These are phyloP conservation scores for Termitomyces sp. DNA, from an alignment of 768 basidiomycete species.

Conservation along the genomic window DNA sequence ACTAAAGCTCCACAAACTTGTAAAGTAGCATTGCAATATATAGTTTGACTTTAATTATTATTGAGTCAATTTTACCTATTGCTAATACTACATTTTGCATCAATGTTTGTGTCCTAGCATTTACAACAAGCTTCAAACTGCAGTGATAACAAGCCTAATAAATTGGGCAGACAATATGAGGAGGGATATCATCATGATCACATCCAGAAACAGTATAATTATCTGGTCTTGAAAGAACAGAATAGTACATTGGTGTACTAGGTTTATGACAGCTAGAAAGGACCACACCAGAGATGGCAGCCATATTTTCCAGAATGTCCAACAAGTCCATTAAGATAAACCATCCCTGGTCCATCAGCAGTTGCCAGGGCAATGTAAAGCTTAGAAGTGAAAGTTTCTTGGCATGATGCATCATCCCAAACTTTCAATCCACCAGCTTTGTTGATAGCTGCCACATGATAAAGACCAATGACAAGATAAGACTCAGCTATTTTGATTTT, in stretches of 20 bases:
- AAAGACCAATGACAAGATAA: constrained; percentile 20
- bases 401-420: constrained; percentile 15
- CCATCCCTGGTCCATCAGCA: constrained; percentile 22
- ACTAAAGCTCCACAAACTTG: no score
- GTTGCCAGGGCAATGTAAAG: constrained; percentile 15
- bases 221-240: constrained; percentile 13
- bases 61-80: no score
- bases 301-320: constrained; percentile 19
- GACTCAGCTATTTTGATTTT: constrained; percentile 27
- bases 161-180: constrained; percentile 1
- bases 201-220: constrained; percentile 17
- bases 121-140: constrained; percentile 9
- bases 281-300: constrained; percentile 19
- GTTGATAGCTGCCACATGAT: constrained; percentile 22
- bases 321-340: constrained; percentile 19
- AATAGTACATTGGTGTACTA: constrained; percentile 17
- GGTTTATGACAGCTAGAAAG: constrained; percentile 15
- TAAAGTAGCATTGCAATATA: no score
- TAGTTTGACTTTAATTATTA: no score
- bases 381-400: constrained; percentile 6
- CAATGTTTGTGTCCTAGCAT: constrained; percentile 14
- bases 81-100: no score
- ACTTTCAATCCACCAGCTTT: constrained; percentile 7
- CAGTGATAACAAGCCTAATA: constrained; percentile 5
- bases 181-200: constrained; percentile 15